These are phyloP conservation scores for Hevea brasiliensis DNA, from an alignment of 345 rosid genomes.

Conservation along the genomic window DNA sequence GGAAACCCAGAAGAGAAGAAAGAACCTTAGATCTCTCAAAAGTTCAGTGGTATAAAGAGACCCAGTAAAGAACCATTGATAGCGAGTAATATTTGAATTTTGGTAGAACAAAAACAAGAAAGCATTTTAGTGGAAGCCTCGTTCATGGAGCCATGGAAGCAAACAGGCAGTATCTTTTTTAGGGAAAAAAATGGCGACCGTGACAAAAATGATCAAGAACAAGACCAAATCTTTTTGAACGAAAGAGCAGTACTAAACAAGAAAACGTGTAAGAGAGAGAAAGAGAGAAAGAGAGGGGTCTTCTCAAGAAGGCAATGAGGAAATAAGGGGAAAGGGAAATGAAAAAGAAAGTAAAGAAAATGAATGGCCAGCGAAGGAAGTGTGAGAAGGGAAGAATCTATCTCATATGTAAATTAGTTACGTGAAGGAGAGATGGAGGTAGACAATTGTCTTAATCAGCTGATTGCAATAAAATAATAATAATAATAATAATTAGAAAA, in stretches of 20 bases:
- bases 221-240: not conserved
- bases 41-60: not conserved
- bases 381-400: slow-evolving; percentile 22
- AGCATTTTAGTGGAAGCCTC: not conserved
- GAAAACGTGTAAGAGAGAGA: slow-evolving; percentile 2
- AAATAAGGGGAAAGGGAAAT: not conserved
- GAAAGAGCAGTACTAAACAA: not conserved
- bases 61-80: not conserved
- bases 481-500: not conserved
- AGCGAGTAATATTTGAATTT: not conserved
- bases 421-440: slow-evolving; percentile 7
- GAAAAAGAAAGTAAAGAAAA: slow-evolving; percentile 5
- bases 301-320: not conserved
- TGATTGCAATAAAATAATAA: too few relatives aligned
- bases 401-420: not conserved
- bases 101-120: not conserved
- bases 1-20: slow-evolving; percentile 19
- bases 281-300: too few relatives aligned
- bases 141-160: slow-evolving; percentile 3
- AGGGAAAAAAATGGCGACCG: not conserved
- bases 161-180: not conserved
- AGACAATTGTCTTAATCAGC: too few relatives aligned
- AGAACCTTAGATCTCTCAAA: slow-evolving; percentile 11
- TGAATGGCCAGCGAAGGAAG: slow-evolving; percentile 26
- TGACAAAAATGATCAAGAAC: not conserved